phyloP scores from a whole-genome alignment of 345 rosid genomes.

The Nasturtium officinale region DNA sequence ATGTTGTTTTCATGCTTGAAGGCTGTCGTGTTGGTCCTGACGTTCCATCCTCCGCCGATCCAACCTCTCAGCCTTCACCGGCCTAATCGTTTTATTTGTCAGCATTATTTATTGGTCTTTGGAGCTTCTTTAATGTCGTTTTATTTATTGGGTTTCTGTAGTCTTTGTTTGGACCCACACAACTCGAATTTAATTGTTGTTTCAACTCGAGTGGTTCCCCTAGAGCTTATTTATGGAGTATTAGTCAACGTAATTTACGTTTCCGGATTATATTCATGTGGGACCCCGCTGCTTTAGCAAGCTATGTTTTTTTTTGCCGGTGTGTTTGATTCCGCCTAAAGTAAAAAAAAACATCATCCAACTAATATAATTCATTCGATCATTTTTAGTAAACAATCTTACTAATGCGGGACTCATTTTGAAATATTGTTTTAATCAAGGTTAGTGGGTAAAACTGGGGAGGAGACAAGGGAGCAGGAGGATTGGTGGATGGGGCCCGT shows the following conservation, averaged over 20 bases:
- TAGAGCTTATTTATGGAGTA: not conserved
- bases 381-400: not conserved
- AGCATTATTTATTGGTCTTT: constrained; percentile 32
- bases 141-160: constrained; percentile 2
- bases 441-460: not conserved
- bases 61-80: constrained; percentile 82
- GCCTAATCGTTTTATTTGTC: constrained; percentile 42
- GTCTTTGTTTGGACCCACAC: constrained; percentile 27
- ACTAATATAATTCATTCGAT: constrained; percentile 16
- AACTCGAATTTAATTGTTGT: constrained; percentile 24
- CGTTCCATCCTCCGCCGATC: constrained; percentile 82
- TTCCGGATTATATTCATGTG: constrained; percentile 18
- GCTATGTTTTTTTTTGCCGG: constrained; percentile 30
- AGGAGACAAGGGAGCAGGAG: constrained; percentile 40
- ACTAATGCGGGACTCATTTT: constrained; percentile 3
- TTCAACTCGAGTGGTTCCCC: constrained; percentile 25
- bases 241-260: constrained; percentile 33
- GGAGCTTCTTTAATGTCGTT: constrained; percentile 42
- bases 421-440: not conserved
- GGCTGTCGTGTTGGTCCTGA: constrained; percentile 94
- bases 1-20: constrained; percentile 96
- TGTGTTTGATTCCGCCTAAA: not conserved
- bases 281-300: constrained; percentile 2
- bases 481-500: constrained; percentile 38
- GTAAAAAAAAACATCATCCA: constrained; percentile 1